phyloP scores from a whole-genome alignment of 495 filamentous ascomycete species.

The Delitschia confertaspora region DNA sequence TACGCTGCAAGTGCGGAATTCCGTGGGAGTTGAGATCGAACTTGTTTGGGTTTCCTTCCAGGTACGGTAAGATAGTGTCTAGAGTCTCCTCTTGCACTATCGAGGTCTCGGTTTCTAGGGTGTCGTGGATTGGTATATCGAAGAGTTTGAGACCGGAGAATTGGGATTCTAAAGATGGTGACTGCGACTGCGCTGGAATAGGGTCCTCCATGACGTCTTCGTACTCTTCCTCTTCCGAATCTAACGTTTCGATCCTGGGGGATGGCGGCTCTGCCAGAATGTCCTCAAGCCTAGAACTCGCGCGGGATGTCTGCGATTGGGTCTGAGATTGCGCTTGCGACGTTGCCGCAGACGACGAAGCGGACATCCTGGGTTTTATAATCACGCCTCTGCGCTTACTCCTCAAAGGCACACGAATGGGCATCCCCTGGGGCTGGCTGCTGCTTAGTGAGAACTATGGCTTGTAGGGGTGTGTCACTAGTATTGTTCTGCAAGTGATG shows the following conservation, averaged over 20 bases:
- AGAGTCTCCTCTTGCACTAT: slow-evolving; percentile 57
- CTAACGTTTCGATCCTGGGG: too few species aligned
- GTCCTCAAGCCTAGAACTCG: too few species aligned
- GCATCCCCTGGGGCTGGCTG: slow-evolving; percentile 17
- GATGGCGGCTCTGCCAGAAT: too few species aligned
- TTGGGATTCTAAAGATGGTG: slow-evolving; percentile 31
- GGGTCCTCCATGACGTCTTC: too few species aligned
- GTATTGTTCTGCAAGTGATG: slow-evolving; percentile 21
- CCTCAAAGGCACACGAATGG: slow-evolving; percentile 13
- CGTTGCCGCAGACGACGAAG: neutral
- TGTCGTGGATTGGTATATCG: slow-evolving; percentile 52
- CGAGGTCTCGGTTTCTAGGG: slow-evolving; percentile 58
- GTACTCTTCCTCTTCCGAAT: slow-evolving; percentile 12
- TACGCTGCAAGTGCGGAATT: slow-evolving; percentile 62
- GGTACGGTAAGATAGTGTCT: slow-evolving; percentile 58
- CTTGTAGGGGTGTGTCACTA: slow-evolving; percentile 10
- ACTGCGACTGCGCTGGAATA: too few species aligned
- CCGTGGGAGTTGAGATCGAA: slow-evolving; percentile 53
- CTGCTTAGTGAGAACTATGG: slow-evolving; percentile 22
- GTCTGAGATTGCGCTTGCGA: slow-evolving; percentile 5
- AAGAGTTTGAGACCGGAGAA: slow-evolving; percentile 48
- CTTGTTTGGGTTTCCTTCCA: slow-evolving; percentile 41
- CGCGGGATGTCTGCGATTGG: slow-evolving; percentile 19
- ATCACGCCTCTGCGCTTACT: slow-evolving; percentile 6
- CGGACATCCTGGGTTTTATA: slow-evolving; percentile 2